A percentile compares a stretch with the other conserved stretches of the same genome.
These are phyloP conservation scores for Colletotrichum lupini DNA, from an alignment of 2,329 filamentous ascomycete genomes.

Conservation along the genomic window DNA sequence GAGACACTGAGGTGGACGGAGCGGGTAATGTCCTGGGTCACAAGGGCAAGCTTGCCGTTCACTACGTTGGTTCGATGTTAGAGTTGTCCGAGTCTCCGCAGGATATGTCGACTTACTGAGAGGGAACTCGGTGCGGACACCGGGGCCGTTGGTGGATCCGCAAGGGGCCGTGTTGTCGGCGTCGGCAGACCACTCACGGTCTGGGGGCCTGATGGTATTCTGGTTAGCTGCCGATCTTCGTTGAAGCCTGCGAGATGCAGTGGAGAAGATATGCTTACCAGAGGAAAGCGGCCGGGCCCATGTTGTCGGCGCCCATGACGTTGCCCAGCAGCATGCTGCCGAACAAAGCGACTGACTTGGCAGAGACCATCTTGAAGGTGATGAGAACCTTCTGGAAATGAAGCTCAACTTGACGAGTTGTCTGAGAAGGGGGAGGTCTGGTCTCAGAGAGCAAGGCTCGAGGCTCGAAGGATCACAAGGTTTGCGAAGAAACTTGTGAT, in stretches of 20 bases:
- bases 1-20: conserved; percentile 65
- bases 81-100: not conserved
- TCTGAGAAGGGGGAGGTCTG: conserved; percentile 15
- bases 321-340: conserved; percentile 33
- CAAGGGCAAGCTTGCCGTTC: conserved; percentile 64
- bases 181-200: conserved; percentile 64
- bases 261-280: conserved; percentile 49
- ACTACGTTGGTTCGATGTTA: conserved; percentile 47
- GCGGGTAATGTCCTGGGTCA: conserved; percentile 68
- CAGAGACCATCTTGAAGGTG: conserved; percentile 34
- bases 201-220: conserved; percentile 49
- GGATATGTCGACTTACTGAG: conserved; percentile 52
- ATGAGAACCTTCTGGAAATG: conserved; percentile 1
- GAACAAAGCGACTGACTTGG: conserved; percentile 26
- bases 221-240: not conserved
- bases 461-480: conserved; percentile 29
- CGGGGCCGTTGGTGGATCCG: conserved; percentile 59
- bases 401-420: conserved; percentile 4
- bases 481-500: conserved; percentile 8
- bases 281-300: conserved; percentile 69
- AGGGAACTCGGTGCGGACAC: conserved; percentile 67
- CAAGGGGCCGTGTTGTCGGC: conserved; percentile 69
- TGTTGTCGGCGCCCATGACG: conserved; percentile 40
- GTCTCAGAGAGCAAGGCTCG: conserved; percentile 21
- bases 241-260: not conserved